Base-by-base conservation (phyloP, 2,329 filamentous ascomycete species). In the Helminthosporium solani region DNA sequence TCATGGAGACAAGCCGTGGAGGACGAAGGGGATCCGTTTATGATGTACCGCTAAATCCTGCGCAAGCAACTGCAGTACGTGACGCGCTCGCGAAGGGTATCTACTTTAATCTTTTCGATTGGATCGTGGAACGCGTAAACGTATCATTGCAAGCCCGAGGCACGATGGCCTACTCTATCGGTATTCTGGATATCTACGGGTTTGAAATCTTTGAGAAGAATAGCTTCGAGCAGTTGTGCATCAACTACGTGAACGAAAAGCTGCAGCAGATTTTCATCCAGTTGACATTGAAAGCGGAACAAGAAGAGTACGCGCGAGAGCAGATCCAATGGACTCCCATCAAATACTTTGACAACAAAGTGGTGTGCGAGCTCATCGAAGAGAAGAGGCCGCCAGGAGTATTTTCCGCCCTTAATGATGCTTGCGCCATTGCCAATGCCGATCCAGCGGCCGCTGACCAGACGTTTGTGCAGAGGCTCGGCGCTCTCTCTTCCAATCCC, bases 201-300 rank as follows among this genome's bases (percentile, higher is more conserved):
- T 99, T 99, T 64, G 94, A 99, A 68, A 99, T 99, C 58, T 99
- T 99, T 61, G 91, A 99, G 59, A 83, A 89, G 63, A 99, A 99
- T 75, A 96, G 92, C 75, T 99, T 99, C 63, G 94, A 99, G 70
- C 94, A 99, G 70, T 80, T 99, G 5, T 99, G 94, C 76, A 99
- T 99, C 79, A 99, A 99, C 73, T 99, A 99, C 73, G 97, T 95
- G 51, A 99, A 99, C 72, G 94, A 99, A 71, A 99, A 96, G 70
- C 82, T 99, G 47, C 94, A 99, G 73, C 94, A 99, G 67, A 97
- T 99, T 63, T 99, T 99, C 68, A 99, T 99, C 58, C 94, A 99
- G 71, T 78, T 99, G 60, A 99, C 94, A 0, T 73, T 99, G 52
- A 96, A 96, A 76, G 87, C 94, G 0, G 94, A 99, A 70, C 94